Percentiles rank a stretch among this genome's conserved stretches.
Evolutionary conservation across 768 basidiomycete species (phyloP).

Genomic region (Termitomyces sp.): DNA sequence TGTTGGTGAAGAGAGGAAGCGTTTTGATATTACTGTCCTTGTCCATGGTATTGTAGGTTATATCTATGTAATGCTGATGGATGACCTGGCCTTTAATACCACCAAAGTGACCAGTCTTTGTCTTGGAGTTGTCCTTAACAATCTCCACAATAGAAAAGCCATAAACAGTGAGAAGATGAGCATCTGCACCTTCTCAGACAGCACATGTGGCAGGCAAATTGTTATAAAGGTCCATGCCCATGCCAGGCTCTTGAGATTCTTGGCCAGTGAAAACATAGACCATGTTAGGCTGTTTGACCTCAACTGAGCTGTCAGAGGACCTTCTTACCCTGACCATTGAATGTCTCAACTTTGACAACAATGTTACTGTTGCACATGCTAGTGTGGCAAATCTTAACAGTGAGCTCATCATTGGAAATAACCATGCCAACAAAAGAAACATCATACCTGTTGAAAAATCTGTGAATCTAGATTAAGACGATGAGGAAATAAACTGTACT

Average conservation of each 20-base stretch:
- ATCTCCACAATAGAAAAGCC: constrained; percentile 99
- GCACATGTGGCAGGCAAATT: constrained; percentile 89
- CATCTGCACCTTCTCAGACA: constrained; percentile 96
- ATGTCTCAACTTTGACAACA: constrained; percentile 84
- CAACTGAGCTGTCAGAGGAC: constrained; percentile 89
- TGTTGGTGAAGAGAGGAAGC: constrained; percentile 93
- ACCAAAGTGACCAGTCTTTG: constrained; percentile 98
- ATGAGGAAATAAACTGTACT: constrained; percentile 28
- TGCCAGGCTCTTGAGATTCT: constrained; percentile 95
- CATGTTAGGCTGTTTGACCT: constrained; percentile 88
- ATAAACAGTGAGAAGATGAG: constrained; percentile 89
- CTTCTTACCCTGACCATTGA: constrained; percentile 83
- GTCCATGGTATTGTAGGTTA: constrained; percentile 97
- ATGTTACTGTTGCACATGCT: constrained; percentile 94
- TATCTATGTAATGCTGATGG: constrained; percentile 98
- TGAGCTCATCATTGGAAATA: constrained; percentile 82
- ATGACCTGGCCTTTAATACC: constrained; percentile 99
- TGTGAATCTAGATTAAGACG: not conserved
- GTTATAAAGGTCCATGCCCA: constrained; percentile 99
- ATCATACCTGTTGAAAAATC: constrained; percentile 58
- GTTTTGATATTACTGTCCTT: constrained; percentile 96
- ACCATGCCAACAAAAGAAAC: constrained; percentile 98
- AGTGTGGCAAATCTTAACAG: constrained; percentile 82
- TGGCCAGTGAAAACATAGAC: constrained; percentile 99
- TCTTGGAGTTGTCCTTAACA: constrained; percentile 97